These are phyloP conservation scores for Sonneratia caseolaris DNA, from an alignment of 345 rosid genomes.

Conservation along the genomic window DNA sequence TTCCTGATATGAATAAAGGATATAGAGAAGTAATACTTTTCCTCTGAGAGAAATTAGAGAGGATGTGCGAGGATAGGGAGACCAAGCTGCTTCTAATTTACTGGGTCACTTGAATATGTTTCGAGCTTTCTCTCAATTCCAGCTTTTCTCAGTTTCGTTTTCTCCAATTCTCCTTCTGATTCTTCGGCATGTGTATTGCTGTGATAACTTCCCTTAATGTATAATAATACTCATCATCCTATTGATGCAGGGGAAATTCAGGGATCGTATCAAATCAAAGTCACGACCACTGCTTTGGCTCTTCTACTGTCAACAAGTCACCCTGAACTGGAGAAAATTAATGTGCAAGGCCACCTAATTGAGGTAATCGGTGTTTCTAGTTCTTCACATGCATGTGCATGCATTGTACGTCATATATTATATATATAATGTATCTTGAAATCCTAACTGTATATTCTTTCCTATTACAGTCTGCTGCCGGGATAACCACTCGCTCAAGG, in stretches of 20 bases:
- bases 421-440: background rate
- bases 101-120: background rate
- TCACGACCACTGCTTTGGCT: conserved; percentile 77
- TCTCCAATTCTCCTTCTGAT: background rate
- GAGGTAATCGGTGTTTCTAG: conserved; percentile 33
- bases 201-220: background rate
- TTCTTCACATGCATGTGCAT: conserved; percentile 7
- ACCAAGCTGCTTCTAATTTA: background rate
- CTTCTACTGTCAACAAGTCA: conserved; percentile 66
- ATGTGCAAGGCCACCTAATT: conserved; percentile 63
- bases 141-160: background rate
- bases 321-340: conserved; percentile 53
- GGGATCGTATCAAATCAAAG: conserved; percentile 80
- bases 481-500: conserved; percentile 87
- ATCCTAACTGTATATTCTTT: background rate
- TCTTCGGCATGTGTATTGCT: background rate
- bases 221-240: background rate
- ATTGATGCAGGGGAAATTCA: conserved; percentile 63
- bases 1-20: background rate
- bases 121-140: background rate
- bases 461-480: conserved; percentile 41
- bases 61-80: too few relatives aligned
- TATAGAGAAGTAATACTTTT: too few relatives aligned
- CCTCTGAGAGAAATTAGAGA: too few relatives aligned
- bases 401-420: background rate